These are phyloP conservation scores for Tubosaeta brunneosetosa DNA, from an alignment of 768 basidiomycete species.

Conservation along the genomic window DNA sequence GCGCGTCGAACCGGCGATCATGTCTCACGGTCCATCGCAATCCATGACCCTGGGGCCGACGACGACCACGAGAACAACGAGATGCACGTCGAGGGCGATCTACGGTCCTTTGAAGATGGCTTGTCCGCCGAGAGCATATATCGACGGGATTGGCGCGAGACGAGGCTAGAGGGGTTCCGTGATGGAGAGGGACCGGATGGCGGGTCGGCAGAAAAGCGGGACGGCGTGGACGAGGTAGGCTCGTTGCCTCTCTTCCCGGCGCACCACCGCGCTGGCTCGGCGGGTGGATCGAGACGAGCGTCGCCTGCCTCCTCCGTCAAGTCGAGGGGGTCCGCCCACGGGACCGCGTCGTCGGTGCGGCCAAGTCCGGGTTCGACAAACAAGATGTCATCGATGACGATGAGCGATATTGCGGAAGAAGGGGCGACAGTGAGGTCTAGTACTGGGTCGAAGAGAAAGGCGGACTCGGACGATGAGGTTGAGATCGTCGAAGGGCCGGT, in stretches of 20 bases:
- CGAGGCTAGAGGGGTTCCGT: conserved; percentile 36
- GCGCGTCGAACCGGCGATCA: conserved; percentile 63
- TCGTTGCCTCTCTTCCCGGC: conserved; percentile 22
- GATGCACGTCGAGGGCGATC: conserved; percentile 36
- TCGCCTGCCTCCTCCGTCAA: conserved; percentile 51
- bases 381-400: conserved; percentile 41
- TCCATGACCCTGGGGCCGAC: neutral
- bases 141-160: conserved; percentile 74
- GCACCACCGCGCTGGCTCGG: conserved; percentile 14
- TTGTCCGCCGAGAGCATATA: conserved; percentile 60
- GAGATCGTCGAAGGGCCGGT: conserved; percentile 49
- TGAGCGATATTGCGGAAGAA: conserved; percentile 41
- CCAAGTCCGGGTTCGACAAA: conserved; percentile 47
- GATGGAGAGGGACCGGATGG: conserved; percentile 15
- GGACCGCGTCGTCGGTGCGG: conserved; percentile 29
- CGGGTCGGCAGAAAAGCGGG: conserved; percentile 12
- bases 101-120: conserved; percentile 64
- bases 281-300: conserved; percentile 33
- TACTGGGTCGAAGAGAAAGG: conserved; percentile 46
- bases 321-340: conserved; percentile 32
- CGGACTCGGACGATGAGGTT: conserved; percentile 50
- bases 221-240: conserved; percentile 29
- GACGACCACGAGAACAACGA: conserved; percentile 21
- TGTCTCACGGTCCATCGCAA: conserved; percentile 14
- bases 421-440: conserved; percentile 20